Percentiles rank a stretch among this genome's conserved stretches.
These are phyloP conservation scores for Russula brevipes DNA, from an alignment of 768 basidiomycete genomes.

Conservation along the genomic window DNA sequence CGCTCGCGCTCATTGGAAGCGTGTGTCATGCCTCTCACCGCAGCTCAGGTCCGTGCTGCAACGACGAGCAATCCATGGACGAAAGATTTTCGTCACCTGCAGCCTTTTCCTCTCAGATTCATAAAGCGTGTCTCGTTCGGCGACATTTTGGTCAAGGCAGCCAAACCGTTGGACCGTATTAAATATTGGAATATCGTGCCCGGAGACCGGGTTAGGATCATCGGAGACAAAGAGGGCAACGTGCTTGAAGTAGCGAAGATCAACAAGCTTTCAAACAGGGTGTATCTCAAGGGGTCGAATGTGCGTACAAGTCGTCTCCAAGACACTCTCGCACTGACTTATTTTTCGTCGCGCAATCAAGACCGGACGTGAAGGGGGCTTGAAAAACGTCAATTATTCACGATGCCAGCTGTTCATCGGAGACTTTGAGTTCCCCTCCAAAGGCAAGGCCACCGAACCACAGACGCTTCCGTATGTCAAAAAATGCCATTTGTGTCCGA, in stretches of 20 bases:
- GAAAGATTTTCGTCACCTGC: constrained; percentile 61
- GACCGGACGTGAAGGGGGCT: constrained; percentile 12
- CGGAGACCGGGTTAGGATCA: constrained; percentile 70
- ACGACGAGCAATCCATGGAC: constrained; percentile 43
- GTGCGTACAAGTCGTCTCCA: constrained; percentile 24
- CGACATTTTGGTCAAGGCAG: constrained; percentile 46
- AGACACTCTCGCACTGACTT: neutral
- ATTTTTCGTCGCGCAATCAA: constrained; percentile 27
- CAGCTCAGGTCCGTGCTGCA: constrained; percentile 18
- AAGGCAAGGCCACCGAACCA: constrained; percentile 27
- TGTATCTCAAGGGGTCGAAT: constrained; percentile 49
- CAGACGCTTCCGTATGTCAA: constrained; percentile 30
- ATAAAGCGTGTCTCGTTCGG: constrained; percentile 40
- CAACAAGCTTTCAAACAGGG: constrained; percentile 64
- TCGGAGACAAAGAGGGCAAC: constrained; percentile 54
- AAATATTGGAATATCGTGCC: constrained; percentile 87
- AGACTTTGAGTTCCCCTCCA: constrained; percentile 53
- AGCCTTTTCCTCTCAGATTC: constrained; percentile 55
- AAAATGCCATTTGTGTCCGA: neutral
- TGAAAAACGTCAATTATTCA: constrained; percentile 52
- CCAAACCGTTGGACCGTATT: constrained; percentile 61
- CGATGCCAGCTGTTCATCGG: constrained; percentile 76
- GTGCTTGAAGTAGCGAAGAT: constrained; percentile 69
- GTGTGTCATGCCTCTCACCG: constrained; percentile 22
- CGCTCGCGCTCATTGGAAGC: neutral